Conservation (phyloP, 176 grass and related monocot genomes). For the Eleusine indica region DNA sequence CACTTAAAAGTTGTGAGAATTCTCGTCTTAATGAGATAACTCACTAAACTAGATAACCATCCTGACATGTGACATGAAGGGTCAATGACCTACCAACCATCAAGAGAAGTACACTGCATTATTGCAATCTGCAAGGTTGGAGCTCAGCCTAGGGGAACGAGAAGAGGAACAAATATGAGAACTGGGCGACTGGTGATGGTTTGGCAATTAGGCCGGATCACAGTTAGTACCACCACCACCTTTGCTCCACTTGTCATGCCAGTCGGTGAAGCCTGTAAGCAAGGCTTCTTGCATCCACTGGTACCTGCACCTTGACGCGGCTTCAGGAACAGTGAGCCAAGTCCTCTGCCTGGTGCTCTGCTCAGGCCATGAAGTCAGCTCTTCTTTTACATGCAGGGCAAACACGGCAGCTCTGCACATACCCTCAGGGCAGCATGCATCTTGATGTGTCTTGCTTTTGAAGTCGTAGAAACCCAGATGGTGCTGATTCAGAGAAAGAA, state of each 20-base stretch:
- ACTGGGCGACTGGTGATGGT: not conserved
- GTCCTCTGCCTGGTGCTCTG: slow-evolving; percentile 78
- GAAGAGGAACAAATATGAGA: slow-evolving; percentile 23
- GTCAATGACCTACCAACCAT: slow-evolving; percentile 50
- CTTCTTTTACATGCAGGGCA: slow-evolving; percentile 87
- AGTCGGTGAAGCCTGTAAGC: slow-evolving; percentile 72
- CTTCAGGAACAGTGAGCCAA: slow-evolving; percentile 81
- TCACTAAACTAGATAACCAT: slow-evolving; percentile 56
- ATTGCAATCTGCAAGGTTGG: slow-evolving; percentile 50
- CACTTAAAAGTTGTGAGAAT: slow-evolving; percentile 76
- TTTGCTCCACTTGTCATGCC: slow-evolving; percentile 61
- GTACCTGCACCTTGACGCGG: slow-evolving; percentile 64
- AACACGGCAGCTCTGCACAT: slow-evolving; percentile 91
- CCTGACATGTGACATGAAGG: slow-evolving; percentile 27
- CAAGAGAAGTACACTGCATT: slow-evolving; percentile 55
- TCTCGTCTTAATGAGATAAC: slow-evolving; percentile 55
- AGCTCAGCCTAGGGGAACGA: slow-evolving; percentile 33
- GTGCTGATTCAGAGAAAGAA: slow-evolving; percentile 56
- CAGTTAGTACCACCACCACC: slow-evolving; percentile 9
- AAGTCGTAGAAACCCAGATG: slow-evolving; percentile 83
- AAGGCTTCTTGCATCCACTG: slow-evolving; percentile 93
- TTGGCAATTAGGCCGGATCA: slow-evolving; percentile 10
- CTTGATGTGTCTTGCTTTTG: slow-evolving; percentile 96
- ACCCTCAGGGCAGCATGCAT: slow-evolving; percentile 89
- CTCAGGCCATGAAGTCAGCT: slow-evolving; percentile 88